Evolutionary conservation across 2,329 filamentous ascomycete genomes (phyloP).

Genomic region (Graphiopsis chlorocephala): DNA sequence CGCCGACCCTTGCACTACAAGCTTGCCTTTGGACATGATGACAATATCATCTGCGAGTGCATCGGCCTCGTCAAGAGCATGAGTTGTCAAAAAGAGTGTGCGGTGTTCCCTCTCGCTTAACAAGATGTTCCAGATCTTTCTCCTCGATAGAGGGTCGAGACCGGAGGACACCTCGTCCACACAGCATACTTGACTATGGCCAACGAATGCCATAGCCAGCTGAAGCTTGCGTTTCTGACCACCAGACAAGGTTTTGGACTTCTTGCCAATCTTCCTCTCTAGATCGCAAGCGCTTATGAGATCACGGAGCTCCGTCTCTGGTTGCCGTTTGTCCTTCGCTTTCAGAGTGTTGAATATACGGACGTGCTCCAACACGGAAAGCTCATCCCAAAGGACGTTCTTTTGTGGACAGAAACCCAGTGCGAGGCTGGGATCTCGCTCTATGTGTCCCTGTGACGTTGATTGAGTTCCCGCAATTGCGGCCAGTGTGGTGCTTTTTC

Average conservation of each 20-base stretch:
- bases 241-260: constrained; percentile 74
- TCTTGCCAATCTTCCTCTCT: constrained; percentile 65
- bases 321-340: constrained; percentile 55
- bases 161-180: constrained; percentile 86
- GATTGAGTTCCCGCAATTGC: constrained; percentile 78
- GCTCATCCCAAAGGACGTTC: constrained; percentile 85
- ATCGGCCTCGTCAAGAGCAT: constrained; percentile 89
- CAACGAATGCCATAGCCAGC: constrained; percentile 88
- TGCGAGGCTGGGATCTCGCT: constrained; percentile 71
- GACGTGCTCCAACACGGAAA: constrained; percentile 82
- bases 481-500: constrained; percentile 85
- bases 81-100: constrained; percentile 82
- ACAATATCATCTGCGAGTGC: constrained; percentile 81
- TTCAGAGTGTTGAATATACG: constrained; percentile 80
- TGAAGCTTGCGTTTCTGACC: constrained; percentile 89
- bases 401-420: constrained; percentile 86
- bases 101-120: constrained; percentile 74
- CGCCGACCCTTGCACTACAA: constrained; percentile 77
- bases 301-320: constrained; percentile 56
- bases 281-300: constrained; percentile 71
- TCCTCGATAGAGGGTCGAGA: constrained; percentile 75
- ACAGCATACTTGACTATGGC: constrained; percentile 74
- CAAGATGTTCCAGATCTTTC: constrained; percentile 91
- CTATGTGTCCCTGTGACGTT: constrained; percentile 71
- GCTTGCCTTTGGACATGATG: constrained; percentile 75